A percentile compares a stretch with the other conserved stretches of the same genome.
Conservation (phyloP, 331 rosid genomes). For the Arachis monticola region DNA sequence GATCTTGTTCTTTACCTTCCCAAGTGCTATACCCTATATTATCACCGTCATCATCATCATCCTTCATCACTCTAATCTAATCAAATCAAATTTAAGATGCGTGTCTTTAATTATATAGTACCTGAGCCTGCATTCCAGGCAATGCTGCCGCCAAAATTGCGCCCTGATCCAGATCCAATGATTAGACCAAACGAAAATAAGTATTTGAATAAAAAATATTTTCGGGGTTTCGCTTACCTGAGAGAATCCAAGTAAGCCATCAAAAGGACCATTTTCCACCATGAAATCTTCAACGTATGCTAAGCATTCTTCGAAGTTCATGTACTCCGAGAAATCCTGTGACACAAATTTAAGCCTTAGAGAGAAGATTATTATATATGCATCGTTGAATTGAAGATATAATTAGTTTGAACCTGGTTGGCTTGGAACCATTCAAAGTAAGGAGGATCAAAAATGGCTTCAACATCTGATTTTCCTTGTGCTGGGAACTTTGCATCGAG, state of each 20-base stretch:
- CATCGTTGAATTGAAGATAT: no score
- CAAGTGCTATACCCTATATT: constrained; percentile 51
- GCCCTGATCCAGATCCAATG: no score
- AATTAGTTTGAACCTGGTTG: constrained; percentile 42
- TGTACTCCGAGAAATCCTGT: constrained; percentile 44
- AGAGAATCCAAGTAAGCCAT: constrained; percentile 61
- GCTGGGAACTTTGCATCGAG: constrained; percentile 51
- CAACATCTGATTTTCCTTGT: constrained; percentile 47
- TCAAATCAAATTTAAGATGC: neutral
- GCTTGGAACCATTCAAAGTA: constrained; percentile 65
- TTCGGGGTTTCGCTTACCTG: constrained; percentile 29
- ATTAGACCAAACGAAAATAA: no score
- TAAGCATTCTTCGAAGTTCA: constrained; percentile 51
- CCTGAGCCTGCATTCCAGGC: no score
- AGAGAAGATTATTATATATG: no score
- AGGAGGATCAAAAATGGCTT: constrained; percentile 58
- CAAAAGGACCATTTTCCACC: constrained; percentile 59
- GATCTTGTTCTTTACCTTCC: constrained; percentile 47
- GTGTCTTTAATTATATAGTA: no score
- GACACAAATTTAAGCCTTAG: neutral
- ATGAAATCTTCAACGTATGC: constrained; percentile 55
- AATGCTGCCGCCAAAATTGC: no score
- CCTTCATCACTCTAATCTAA: neutral
- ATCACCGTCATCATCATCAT: no score
- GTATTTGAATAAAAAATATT: no score